Conservation (phyloP, 805 yeast genomes). For the Starmerella etchellsii region DNA sequence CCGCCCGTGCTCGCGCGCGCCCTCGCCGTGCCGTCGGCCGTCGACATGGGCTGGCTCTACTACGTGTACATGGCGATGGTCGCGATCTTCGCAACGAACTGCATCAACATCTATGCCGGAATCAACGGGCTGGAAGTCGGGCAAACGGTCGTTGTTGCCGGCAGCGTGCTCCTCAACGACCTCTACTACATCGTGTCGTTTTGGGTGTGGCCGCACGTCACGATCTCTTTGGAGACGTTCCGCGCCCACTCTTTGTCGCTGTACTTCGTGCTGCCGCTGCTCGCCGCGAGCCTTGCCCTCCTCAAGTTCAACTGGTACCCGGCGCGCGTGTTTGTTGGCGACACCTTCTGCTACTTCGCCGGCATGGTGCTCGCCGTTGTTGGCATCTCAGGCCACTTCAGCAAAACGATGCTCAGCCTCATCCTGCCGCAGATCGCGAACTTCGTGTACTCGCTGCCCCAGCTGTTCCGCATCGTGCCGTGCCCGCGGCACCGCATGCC, state of each 20-base stretch:
- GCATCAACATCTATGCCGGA: constrained; percentile 92
- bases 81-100: constrained; percentile 89
- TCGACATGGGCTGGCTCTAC: constrained; percentile 70
- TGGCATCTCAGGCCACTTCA: constrained; percentile 91
- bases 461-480: constrained; percentile 69
- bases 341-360: constrained; percentile 92
- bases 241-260: constrained; percentile 76
- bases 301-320: constrained; percentile 81
- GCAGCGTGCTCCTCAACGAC: constrained; percentile 66
- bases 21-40: constrained; percentile 27
- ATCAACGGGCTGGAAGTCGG: constrained; percentile 95
- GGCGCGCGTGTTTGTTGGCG: constrained; percentile 90
- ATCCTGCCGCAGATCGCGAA: constrained; percentile 86
- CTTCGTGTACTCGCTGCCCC: constrained; percentile 85
- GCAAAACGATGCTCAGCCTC: constrained; percentile 77
- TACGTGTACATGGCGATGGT: constrained; percentile 83
- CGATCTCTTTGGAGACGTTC: constrained; percentile 33
- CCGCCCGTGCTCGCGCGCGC: constrained; percentile 48
- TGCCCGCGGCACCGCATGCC: constrained; percentile 97
- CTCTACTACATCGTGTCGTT: constrained; percentile 38
- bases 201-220: neutral
- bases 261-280: constrained; percentile 67
- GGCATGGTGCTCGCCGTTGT: constrained; percentile 98
- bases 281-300: constrained; percentile 71
- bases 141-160: constrained; percentile 68